phyloP scores from a whole-genome alignment of 345 rosid genomes.

The Laguncularia racemosa region DNA sequence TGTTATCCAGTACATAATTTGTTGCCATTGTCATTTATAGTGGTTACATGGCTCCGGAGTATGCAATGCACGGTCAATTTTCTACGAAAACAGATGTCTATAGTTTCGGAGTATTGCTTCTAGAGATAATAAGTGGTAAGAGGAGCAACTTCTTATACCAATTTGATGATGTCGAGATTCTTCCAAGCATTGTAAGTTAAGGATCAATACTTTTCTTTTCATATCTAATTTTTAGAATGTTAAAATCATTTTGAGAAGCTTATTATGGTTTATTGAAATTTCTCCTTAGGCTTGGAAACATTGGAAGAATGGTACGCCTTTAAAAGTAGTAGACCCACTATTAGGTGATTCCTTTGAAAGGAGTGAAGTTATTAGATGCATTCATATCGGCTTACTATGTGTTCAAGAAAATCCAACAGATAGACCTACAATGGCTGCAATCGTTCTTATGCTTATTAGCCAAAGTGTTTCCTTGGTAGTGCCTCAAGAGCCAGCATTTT shows the following conservation, averaged over 20 bases:
- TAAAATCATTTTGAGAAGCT: neutral
- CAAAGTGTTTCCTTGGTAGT: constrained; percentile 8
- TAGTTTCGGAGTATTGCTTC: constrained; percentile 18
- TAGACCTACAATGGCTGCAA: constrained; percentile 23
- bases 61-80: constrained; percentile 18
- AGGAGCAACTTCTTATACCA: constrained; percentile 15
- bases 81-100: constrained; percentile 31
- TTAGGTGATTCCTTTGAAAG: constrained; percentile 11
- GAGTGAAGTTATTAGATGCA: constrained; percentile 22
- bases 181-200: constrained; percentile 6
- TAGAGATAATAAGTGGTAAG: constrained; percentile 31
- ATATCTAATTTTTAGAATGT: constrained; percentile 6
- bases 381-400: constrained; percentile 22
- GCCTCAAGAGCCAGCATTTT: constrained; percentile 21
- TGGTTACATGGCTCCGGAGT: constrained; percentile 42
- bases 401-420: constrained; percentile 21
- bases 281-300: constrained; percentile 26
- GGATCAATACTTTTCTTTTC: neutral
- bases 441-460: constrained; percentile 22
- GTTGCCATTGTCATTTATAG: constrained; percentile 3
- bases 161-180: neutral
- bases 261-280: neutral
- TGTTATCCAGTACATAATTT: too few species aligned
- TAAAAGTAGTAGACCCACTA: constrained; percentile 13
- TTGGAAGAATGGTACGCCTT: constrained; percentile 13